A percentile compares a stretch with the other conserved stretches of the same genome.
These are phyloP conservation scores for Phytopythium aichiense DNA, from an alignment of 352 stramenopile genomes.

Conservation along the genomic window DNA sequence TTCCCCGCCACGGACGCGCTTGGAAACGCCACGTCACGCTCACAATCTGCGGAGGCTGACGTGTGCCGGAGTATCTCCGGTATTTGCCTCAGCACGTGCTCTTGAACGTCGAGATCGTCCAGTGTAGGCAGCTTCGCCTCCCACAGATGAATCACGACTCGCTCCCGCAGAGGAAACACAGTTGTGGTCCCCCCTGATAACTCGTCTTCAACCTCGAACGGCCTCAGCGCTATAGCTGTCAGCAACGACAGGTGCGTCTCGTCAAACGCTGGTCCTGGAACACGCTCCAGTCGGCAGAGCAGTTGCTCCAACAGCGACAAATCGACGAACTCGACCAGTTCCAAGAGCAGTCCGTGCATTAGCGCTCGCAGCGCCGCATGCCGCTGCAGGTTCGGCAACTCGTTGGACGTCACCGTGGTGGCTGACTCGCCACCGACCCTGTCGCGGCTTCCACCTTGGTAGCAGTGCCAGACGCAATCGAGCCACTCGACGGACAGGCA, in stretches of 20 bases:
- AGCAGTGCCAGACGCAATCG: conserved; percentile 52
- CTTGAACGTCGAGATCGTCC: conserved; percentile 17
- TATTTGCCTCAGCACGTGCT: conserved; percentile 31
- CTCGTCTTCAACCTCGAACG: conserved; percentile 9
- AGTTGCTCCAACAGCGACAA: conserved; percentile 29
- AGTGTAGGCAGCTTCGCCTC: conserved; percentile 13
- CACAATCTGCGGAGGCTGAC: neutral
- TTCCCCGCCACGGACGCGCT: neutral
- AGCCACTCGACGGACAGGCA: conserved; percentile 33
- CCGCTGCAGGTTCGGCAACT: conserved; percentile 16
- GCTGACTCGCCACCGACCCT: neutral
- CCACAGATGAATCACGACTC: conserved; percentile 46
- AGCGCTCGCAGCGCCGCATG: conserved; percentile 43
- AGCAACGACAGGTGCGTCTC: conserved; percentile 28
- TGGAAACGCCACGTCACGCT: neutral
- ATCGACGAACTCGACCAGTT: conserved; percentile 51
- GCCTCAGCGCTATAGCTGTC: conserved; percentile 25
- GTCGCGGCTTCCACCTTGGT: conserved; percentile 21
- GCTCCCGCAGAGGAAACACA: conserved; percentile 16
- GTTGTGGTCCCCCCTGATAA: neutral
- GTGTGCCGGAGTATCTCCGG: conserved; percentile 25
- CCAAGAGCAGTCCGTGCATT: conserved; percentile 46
- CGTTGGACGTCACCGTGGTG: neutral
- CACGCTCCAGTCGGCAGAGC: conserved; percentile 17
- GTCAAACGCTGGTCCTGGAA: conserved; percentile 17